phyloP scores from a whole-genome alignment of 495 filamentous ascomycete genomes.

The Xanthoparmelia taractica region DNA sequence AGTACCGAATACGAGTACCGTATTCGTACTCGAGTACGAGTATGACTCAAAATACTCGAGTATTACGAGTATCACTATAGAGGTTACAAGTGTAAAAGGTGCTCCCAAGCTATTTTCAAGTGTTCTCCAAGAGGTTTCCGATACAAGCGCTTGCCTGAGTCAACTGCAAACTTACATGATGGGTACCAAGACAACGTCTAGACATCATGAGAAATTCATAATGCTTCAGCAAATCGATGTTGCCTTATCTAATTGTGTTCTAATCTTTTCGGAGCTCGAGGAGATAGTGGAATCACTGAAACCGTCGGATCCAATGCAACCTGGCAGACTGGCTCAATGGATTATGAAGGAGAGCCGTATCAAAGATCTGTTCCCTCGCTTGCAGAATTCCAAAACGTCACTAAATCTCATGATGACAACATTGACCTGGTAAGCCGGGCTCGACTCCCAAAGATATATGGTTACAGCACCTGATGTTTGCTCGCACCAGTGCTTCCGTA shows the following conservation, averaged over 20 bases:
- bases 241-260: slow-evolving; percentile 19
- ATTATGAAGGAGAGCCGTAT: slow-evolving; percentile 4
- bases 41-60: too few species aligned
- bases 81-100: slow-evolving; percentile 6
- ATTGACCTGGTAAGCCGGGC: slow-evolving; percentile 18
- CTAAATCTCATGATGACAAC: slow-evolving; percentile 24
- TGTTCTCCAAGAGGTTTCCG: slow-evolving; percentile 14
- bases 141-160: slow-evolving; percentile 13
- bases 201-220: not conserved
- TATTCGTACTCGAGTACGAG: too few species aligned
- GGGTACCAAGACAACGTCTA: not conserved
- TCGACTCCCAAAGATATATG: not conserved
- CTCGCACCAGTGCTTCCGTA: not conserved
- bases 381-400: slow-evolving; percentile 20
- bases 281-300: slow-evolving; percentile 13
- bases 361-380: slow-evolving; percentile 5
- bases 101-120: slow-evolving; percentile 9
- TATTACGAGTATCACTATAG: too few species aligned
- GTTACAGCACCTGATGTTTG: not conserved
- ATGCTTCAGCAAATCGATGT: slow-evolving; percentile 21
- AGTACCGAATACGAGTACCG: too few species aligned
- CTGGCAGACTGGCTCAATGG: slow-evolving; percentile 18
- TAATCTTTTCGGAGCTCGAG: slow-evolving; percentile 26
- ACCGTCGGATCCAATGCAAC: not conserved
- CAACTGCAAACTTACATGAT: slow-evolving; percentile 9